A percentile compares a stretch with the other conserved stretches of the same genome.
These are phyloP conservation scores for Lactarius trivialis DNA, from an alignment of 768 basidiomycete species.

Conservation along the genomic window DNA sequence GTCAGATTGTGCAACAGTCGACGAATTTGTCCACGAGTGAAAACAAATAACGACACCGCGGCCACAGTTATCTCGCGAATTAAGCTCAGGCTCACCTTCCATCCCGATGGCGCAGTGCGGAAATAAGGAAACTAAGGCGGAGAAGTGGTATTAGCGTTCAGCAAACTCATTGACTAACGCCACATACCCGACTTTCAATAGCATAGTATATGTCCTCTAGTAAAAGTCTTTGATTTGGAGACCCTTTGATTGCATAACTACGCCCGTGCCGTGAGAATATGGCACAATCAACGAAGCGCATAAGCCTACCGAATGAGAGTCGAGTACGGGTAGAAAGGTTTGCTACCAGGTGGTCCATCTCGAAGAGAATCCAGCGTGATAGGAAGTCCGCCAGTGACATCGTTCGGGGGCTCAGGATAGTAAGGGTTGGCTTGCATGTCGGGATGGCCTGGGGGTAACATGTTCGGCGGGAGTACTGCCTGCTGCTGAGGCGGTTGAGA, in stretches of 20 bases:
- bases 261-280: slow-evolving; percentile 9
- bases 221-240: slow-evolving; percentile 78
- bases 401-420: slow-evolving; percentile 69
- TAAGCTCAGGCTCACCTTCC: slow-evolving; percentile 60
- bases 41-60: slow-evolving; percentile 53
- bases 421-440: slow-evolving; percentile 42
- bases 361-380: slow-evolving; percentile 83
- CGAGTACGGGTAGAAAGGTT: slow-evolving; percentile 88
- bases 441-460: slow-evolving; percentile 40
- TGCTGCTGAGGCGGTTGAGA: slow-evolving; percentile 37
- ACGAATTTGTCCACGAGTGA: slow-evolving; percentile 33
- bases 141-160: slow-evolving; percentile 22
- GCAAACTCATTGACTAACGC: neutral
- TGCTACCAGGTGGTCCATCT: slow-evolving; percentile 82
- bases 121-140: slow-evolving; percentile 78
- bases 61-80: slow-evolving; percentile 32
- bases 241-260: slow-evolving; percentile 89
- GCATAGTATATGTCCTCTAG: slow-evolving; percentile 91
- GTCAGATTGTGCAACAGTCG: slow-evolving; percentile 21
- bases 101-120: slow-evolving; percentile 79
- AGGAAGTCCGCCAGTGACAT: slow-evolving; percentile 77
- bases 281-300: slow-evolving; percentile 1
- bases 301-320: slow-evolving; percentile 75
- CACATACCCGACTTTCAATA: slow-evolving; percentile 76
- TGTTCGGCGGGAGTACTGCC: slow-evolving; percentile 56